Conservation (phyloP, 768 basidiomycete genomes). For the Dentipellis fragilis region DNA sequence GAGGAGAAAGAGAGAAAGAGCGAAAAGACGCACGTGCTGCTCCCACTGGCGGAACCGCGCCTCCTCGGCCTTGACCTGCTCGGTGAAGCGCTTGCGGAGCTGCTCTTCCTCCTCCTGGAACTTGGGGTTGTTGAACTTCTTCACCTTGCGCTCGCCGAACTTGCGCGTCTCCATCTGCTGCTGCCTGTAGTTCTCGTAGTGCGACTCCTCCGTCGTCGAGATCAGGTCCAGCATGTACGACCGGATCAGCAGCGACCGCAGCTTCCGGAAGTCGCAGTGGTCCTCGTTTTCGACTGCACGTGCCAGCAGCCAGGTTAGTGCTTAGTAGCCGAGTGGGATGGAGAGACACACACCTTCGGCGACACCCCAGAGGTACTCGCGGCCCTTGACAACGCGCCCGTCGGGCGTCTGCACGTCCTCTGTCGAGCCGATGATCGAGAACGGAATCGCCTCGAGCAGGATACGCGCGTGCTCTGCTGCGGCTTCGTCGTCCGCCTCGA, state of each 20-base stretch:
- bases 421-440: constrained; percentile 96
- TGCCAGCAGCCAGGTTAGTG: not conserved
- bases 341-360: constrained; percentile 64
- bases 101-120: constrained; percentile 99
- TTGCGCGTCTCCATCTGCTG: constrained; percentile 99
- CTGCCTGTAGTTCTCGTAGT: constrained; percentile 97
- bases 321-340: not conserved
- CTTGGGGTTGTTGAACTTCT: constrained; percentile 98
- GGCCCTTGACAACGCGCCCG: constrained; percentile 90
- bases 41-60: constrained; percentile 98
- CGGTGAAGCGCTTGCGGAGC: constrained; percentile 94
- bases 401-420: constrained; percentile 89
- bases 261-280: constrained; percentile 98
- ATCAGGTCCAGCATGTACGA: constrained; percentile 99
- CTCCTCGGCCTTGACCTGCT: constrained; percentile 99
- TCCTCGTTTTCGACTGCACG: constrained; percentile 89
- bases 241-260: constrained; percentile 89
- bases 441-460: constrained; percentile 88
- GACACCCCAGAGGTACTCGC: constrained; percentile 99
- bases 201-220: constrained; percentile 87
- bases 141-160: constrained; percentile 96
- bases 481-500: constrained; percentile 82
- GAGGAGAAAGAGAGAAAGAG: not conserved
- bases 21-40: constrained; percentile 65
- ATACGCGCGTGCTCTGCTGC: constrained; percentile 82